phyloP scores from a whole-genome alignment of 257 asterid genomes.

The Primulina tabacum region DNA sequence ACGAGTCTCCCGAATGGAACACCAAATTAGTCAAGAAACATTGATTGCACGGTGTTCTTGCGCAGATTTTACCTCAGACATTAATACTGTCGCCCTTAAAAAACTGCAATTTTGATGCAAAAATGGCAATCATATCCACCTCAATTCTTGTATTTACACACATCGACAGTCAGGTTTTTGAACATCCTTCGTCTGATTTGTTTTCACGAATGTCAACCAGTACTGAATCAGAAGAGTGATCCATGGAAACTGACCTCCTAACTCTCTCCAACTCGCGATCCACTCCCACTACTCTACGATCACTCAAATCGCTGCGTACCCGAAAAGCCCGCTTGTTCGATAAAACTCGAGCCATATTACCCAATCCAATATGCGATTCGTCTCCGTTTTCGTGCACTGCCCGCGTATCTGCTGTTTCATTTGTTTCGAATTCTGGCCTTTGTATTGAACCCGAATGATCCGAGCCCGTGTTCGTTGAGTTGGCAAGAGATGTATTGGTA shows the following conservation, averaged over 20 bases:
- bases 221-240: constrained; percentile 35
- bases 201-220: constrained; percentile 1
- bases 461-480: background rate
- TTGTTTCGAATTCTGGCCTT: constrained; percentile 20
- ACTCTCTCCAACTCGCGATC: constrained; percentile 32
- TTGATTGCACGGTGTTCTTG: no score
- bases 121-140: no score
- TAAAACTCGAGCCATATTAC: background rate
- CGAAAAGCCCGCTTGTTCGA: constrained; percentile 24
- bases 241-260: constrained; percentile 65
- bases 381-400: constrained; percentile 18
- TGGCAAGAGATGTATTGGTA: background rate
- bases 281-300: constrained; percentile 19
- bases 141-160: no score
- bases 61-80: no score
- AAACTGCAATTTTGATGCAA: no score
- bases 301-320: constrained; percentile 47
- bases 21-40: no score
- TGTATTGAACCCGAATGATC: constrained; percentile 15
- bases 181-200: constrained; percentile 34
- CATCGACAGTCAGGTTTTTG: background rate
- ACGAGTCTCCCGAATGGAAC: no score
- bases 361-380: constrained; percentile 13
- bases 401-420: constrained; percentile 6
- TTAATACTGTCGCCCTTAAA: no score